Conservation (phyloP, 192 early-diverging fungal species). For the Backusella liffmaniae region DNA sequence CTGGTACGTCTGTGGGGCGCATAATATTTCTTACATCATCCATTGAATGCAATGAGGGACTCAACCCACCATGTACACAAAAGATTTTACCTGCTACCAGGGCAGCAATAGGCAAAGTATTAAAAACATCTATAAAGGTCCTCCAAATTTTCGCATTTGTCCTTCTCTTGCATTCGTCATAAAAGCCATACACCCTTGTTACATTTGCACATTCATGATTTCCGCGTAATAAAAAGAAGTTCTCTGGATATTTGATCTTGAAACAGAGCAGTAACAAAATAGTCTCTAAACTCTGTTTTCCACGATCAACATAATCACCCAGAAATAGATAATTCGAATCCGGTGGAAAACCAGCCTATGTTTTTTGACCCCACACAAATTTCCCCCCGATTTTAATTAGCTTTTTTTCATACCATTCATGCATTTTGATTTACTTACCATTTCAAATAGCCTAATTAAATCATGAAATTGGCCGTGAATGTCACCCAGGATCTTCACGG, state of each 20-base stretch:
- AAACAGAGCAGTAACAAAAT: conserved; percentile 92
- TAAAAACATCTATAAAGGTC: conserved; percentile 89
- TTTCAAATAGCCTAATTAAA: conserved; percentile 88
- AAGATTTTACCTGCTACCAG: conserved; percentile 93
- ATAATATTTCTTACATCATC: conserved; percentile 80
- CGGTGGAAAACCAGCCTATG: conserved; percentile 83
- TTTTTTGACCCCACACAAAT: not conserved
- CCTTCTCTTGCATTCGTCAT: conserved; percentile 94
- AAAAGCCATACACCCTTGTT: conserved; percentile 94
- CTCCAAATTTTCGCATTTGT: conserved; percentile 87
- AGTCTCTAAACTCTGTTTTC: conserved; percentile 93
- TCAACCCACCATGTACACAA: conserved; percentile 93
- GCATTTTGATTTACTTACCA: conserved; percentile 42
- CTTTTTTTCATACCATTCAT: not conserved
- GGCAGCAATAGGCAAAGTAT: conserved; percentile 88
- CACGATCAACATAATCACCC: conserved; percentile 97
- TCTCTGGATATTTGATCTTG: conserved; percentile 97
- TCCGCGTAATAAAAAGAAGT: conserved; percentile 93
- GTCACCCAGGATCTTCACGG: conserved; percentile 84
- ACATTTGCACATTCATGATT: conserved; percentile 97
- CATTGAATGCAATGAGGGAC: conserved; percentile 77
- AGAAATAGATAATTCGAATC: conserved; percentile 90
- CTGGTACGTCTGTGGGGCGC: conserved; percentile 89
- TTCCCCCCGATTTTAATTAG: not conserved
- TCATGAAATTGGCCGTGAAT: conserved; percentile 96